These are phyloP conservation scores for Cutaneotrichosporon cyanovorans DNA, from an alignment of 1,284 basidiomycete species.

Conservation along the genomic window DNA sequence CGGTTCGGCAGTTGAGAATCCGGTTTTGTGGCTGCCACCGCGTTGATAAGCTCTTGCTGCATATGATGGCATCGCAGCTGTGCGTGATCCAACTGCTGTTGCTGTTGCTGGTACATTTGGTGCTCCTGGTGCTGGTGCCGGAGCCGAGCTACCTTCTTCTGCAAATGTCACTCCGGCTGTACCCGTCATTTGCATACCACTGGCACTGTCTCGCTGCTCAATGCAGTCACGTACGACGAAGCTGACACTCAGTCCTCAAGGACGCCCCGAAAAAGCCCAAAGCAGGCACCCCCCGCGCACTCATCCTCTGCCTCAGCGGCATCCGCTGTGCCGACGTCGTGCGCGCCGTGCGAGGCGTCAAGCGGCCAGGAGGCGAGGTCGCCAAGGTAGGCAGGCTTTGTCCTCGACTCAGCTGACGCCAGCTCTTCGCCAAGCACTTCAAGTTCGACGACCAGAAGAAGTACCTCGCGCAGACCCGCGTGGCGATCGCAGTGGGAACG, in stretches of 20 bases:
- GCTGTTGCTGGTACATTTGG: too few species aligned
- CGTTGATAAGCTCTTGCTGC: too few species aligned
- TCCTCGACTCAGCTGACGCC: background rate
- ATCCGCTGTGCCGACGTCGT: slow-evolving; percentile 46
- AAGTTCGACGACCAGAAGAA: slow-evolving; percentile 45
- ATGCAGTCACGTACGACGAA: too few species aligned
- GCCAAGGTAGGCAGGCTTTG: slow-evolving; percentile 36
- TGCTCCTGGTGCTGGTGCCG: too few species aligned
- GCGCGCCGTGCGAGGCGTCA: slow-evolving; percentile 35
- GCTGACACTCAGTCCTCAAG: slow-evolving; percentile 13
- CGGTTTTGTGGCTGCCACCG: too few species aligned
- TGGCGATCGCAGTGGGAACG: slow-evolving; percentile 46
- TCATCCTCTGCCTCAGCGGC: slow-evolving; percentile 42
- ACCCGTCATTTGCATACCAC: too few species aligned
- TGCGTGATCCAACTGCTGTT: too few species aligned
- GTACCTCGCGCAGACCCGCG: slow-evolving; percentile 40
- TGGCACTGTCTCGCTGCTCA: background rate
- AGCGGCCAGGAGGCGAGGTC: slow-evolving; percentile 39
- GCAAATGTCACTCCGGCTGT: too few species aligned
- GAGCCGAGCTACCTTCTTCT: too few species aligned
- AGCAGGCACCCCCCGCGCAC: slow-evolving; percentile 30
- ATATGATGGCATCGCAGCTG: too few species aligned
- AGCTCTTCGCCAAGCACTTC: slow-evolving; percentile 48
- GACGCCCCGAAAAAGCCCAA: slow-evolving; percentile 23
- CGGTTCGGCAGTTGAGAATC: too few species aligned